Percentiles rank a stretch among this genome's conserved stretches.
Conservation (phyloP, 2,329 filamentous ascomycete genomes). For the Biscogniauxia sp. region DNA sequence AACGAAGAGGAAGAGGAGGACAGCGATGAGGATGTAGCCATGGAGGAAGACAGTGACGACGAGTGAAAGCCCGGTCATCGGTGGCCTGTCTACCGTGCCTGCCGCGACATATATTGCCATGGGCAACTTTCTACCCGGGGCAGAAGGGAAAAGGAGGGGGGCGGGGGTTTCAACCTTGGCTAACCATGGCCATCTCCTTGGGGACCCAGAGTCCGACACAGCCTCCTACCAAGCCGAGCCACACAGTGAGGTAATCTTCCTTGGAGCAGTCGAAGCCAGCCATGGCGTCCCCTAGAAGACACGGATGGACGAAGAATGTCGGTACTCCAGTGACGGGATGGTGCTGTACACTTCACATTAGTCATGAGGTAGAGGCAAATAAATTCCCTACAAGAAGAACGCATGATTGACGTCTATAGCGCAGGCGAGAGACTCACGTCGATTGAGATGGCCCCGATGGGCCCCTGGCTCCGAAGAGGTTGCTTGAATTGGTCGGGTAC, state of each 20-base stretch:
- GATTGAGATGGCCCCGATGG: slow-evolving; percentile 72
- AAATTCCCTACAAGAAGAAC: slow-evolving; percentile 39
- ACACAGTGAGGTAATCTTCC: slow-evolving; percentile 76
- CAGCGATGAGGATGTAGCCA: slow-evolving; percentile 58
- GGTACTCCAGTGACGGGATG: slow-evolving; percentile 79
- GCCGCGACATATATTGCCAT: neutral
- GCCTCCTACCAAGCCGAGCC: slow-evolving; percentile 83
- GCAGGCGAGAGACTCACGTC: slow-evolving; percentile 57
- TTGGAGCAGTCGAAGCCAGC: slow-evolving; percentile 58
- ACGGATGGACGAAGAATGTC: slow-evolving; percentile 90
- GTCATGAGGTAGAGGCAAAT: slow-evolving; percentile 36
- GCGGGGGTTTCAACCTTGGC: slow-evolving; percentile 8
- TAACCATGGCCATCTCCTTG: slow-evolving; percentile 57
- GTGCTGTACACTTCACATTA: slow-evolving; percentile 53
- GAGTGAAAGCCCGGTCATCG: slow-evolving; percentile 35
- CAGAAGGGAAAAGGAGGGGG: neutral
- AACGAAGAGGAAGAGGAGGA: slow-evolving; percentile 66
- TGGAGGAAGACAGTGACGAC: slow-evolving; percentile 68
- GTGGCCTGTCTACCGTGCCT: slow-evolving; percentile 53
- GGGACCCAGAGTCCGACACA: slow-evolving; percentile 78
- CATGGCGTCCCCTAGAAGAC: slow-evolving; percentile 82
- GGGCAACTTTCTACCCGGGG: neutral
- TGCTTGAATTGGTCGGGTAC: slow-evolving; percentile 65
- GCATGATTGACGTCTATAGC: slow-evolving; percentile 34
- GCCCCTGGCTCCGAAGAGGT: slow-evolving; percentile 57